These are phyloP conservation scores for Candida germanica DNA, from an alignment of 805 yeast species.

Conservation along the genomic window DNA sequence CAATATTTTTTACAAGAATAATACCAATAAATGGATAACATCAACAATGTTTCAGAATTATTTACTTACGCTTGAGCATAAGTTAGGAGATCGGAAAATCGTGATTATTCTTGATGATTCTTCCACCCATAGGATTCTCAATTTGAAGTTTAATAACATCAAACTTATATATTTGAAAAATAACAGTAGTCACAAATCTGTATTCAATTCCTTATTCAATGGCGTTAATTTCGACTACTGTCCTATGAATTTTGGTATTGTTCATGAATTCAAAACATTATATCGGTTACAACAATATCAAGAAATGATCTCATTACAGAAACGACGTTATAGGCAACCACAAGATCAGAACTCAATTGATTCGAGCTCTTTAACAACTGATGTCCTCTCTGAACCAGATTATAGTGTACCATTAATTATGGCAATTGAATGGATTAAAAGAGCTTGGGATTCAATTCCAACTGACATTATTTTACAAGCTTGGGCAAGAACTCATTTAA, in stretches of 20 bases:
- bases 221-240: slow-evolving; percentile 52
- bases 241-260: slow-evolving; percentile 64
- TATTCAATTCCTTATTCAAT: slow-evolving; percentile 30
- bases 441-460: slow-evolving; percentile 50
- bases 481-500: slow-evolving; percentile 35
- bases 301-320: slow-evolving; percentile 39
- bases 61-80: slow-evolving; percentile 56
- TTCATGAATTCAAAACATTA: slow-evolving; percentile 57
- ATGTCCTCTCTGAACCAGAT: slow-evolving; percentile 36
- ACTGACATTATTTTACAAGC: slow-evolving; percentile 29
- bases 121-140: slow-evolving; percentile 55
- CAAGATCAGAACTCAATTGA: slow-evolving; percentile 1
- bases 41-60: slow-evolving; percentile 62
- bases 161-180: slow-evolving; percentile 36
- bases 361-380: slow-evolving; percentile 14
- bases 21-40: slow-evolving; percentile 61
- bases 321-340: slow-evolving; percentile 7
- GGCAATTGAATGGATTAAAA: slow-evolving; percentile 56
- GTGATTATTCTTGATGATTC: slow-evolving; percentile 59
- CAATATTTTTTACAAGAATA: slow-evolving; percentile 55
- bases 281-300: slow-evolving; percentile 58
- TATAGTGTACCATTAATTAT: slow-evolving; percentile 51
- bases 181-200: slow-evolving; percentile 35
- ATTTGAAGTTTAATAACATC: slow-evolving; percentile 36
- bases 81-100: slow-evolving; percentile 51